phyloP scores from a whole-genome alignment of 1,284 basidiomycete genomes.

The Ustilago xerochloae region DNA sequence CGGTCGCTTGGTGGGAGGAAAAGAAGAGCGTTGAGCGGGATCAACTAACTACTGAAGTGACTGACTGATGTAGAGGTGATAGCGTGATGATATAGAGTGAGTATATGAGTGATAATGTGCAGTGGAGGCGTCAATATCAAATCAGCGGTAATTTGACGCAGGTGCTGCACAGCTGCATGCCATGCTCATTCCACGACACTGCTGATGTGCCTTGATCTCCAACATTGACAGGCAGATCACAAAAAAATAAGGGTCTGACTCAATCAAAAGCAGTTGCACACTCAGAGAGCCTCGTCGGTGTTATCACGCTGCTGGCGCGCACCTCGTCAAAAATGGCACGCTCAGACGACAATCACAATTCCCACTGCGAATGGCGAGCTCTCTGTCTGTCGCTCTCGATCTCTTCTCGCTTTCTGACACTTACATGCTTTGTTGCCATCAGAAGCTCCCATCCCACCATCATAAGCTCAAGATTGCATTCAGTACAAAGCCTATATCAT shows the following conservation, averaged over 20 bases:
- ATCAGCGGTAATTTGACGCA: background rate
- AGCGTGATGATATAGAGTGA: background rate
- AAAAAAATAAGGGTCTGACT: conserved; percentile 6
- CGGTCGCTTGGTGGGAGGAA: too few species aligned
- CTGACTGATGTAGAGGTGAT: background rate
- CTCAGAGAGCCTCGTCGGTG: too few species aligned
- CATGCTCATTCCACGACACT: background rate
- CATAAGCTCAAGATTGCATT: background rate
- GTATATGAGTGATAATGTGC: conserved; percentile 2
- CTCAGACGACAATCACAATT: background rate
- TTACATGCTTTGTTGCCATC: too few species aligned
- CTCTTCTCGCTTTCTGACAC: background rate
- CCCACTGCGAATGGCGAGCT: background rate
- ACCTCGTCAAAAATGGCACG: too few species aligned
- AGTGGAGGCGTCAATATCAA: conserved; percentile 3
- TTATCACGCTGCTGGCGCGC: background rate
- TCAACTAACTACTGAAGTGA: too few species aligned
- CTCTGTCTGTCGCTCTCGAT: background rate
- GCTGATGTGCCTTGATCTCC: background rate
- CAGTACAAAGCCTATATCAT: background rate
- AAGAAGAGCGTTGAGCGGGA: too few species aligned
- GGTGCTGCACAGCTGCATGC: background rate
- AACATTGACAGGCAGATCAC: background rate
- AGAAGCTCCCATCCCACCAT: background rate
- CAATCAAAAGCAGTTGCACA: background rate